Percentiles rank a stretch among this genome's conserved stretches.
These are phyloP conservation scores for Lasiodiplodia sp. DNA, from an alignment of 2,329 filamentous ascomycete genomes.

Conservation along the genomic window DNA sequence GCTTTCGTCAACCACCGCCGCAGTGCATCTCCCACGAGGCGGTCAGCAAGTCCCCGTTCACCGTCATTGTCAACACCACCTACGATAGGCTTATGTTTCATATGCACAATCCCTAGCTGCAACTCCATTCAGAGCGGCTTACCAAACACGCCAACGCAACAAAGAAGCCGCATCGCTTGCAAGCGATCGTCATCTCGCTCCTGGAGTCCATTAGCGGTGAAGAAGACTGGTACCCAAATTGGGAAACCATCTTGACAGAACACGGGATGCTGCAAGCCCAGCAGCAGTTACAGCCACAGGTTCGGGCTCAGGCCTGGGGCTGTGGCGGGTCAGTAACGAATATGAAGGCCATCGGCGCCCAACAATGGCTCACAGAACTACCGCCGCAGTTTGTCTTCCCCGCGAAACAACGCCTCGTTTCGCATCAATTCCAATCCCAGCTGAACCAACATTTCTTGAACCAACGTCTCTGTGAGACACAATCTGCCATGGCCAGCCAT, in stretches of 20 bases:
- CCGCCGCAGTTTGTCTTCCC: slow-evolving; percentile 6
- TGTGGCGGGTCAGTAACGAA: not conserved
- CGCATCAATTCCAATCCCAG: not conserved
- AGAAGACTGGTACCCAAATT: not conserved
- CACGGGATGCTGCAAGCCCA: slow-evolving; percentile 18
- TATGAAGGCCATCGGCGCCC: slow-evolving; percentile 1
- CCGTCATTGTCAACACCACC: slow-evolving; percentile 25
- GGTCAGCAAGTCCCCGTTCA: slow-evolving; percentile 26
- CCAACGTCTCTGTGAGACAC: slow-evolving; percentile 22
- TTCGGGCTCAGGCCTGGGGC: slow-evolving; percentile 1
- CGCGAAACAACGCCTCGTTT: not conserved
- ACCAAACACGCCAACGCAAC: slow-evolving; percentile 11
- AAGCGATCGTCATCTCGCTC: slow-evolving; percentile 11
- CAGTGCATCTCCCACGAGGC: slow-evolving; percentile 14
- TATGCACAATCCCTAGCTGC: slow-evolving; percentile 29
- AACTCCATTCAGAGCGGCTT: not conserved
- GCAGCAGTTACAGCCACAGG: slow-evolving; percentile 9
- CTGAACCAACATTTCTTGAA: not conserved
- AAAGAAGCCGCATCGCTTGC: slow-evolving; percentile 25
- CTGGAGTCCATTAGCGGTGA: slow-evolving; percentile 14
- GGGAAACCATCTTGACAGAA: slow-evolving; percentile 6
- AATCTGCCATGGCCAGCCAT: slow-evolving; percentile 12
- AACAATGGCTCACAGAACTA: slow-evolving; percentile 7
- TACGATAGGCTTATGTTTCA: slow-evolving; percentile 26
- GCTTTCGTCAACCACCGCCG: not conserved